phyloP scores from a whole-genome alignment of 1,284 basidiomycete genomes.

The Heterobasidion occidentale region DNA sequence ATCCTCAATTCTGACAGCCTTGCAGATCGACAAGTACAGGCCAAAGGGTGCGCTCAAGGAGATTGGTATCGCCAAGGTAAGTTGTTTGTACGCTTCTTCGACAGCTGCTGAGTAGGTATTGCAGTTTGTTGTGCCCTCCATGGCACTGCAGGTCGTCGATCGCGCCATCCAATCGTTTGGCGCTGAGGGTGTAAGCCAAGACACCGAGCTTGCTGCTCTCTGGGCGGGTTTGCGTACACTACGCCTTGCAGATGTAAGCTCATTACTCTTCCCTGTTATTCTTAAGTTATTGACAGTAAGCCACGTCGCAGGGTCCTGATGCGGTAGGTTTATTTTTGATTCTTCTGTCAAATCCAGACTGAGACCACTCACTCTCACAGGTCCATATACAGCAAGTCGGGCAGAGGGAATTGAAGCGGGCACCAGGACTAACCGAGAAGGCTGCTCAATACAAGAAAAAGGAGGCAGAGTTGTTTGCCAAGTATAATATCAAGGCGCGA shows the following conservation, averaged over 20 bases:
- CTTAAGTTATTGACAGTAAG: background rate
- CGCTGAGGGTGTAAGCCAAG: slow-evolving; percentile 91
- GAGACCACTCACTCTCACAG: slow-evolving; percentile 21
- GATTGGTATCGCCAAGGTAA: slow-evolving; percentile 93
- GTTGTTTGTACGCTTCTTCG: slow-evolving; percentile 9
- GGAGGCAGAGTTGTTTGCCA: slow-evolving; percentile 51
- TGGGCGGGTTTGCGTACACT: slow-evolving; percentile 84
- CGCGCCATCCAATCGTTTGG: slow-evolving; percentile 93
- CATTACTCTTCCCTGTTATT: background rate
- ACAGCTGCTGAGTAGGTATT: background rate
- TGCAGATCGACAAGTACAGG: slow-evolving; percentile 79
- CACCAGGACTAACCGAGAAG: slow-evolving; percentile 44
- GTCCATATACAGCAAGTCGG: slow-evolving; percentile 96
- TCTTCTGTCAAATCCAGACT: slow-evolving; percentile 6
- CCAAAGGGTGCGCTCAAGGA: slow-evolving; percentile 96
- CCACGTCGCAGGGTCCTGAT: slow-evolving; percentile 66
- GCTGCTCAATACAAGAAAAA: slow-evolving; percentile 47
- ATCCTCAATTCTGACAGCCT: background rate
- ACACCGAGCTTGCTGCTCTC: slow-evolving; percentile 72
- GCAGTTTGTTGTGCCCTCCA: slow-evolving; percentile 85
- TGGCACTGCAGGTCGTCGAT: slow-evolving; percentile 86
- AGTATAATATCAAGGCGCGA: slow-evolving; percentile 49
- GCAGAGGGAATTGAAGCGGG: slow-evolving; percentile 75
- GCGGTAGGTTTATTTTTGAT: slow-evolving; percentile 33
- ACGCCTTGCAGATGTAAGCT: slow-evolving; percentile 79